phyloP scores from a whole-genome alignment of 345 rosid species.

The Corchorus capsularis region DNA sequence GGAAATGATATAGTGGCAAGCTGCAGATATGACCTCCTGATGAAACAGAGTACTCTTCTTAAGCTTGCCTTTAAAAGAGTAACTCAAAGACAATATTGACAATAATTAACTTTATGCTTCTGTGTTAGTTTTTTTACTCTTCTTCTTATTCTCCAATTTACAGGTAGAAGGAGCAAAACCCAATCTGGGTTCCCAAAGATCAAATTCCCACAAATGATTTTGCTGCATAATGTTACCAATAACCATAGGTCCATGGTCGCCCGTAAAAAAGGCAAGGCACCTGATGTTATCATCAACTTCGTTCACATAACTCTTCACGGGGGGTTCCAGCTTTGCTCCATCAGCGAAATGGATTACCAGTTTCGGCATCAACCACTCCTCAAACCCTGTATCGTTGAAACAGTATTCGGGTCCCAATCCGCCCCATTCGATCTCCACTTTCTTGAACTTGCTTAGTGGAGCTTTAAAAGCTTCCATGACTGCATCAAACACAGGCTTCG shows the following conservation, averaged over 20 bases:
- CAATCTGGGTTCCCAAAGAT: slow-evolving; percentile 34
- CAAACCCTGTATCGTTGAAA: slow-evolving; percentile 34
- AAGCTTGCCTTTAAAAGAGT: no score
- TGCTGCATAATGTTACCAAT: slow-evolving; percentile 70
- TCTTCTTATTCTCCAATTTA: background rate
- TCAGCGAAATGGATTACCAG: slow-evolving; percentile 44
- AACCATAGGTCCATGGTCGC: slow-evolving; percentile 26
- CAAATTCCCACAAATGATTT: slow-evolving; percentile 65
- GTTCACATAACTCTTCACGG: slow-evolving; percentile 49
- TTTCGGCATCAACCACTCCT: slow-evolving; percentile 40
- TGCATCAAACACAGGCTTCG: slow-evolving; percentile 12
- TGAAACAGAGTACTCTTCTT: background rate
- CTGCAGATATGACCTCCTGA: background rate
- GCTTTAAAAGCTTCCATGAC: slow-evolving; percentile 16
- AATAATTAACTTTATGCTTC: background rate
- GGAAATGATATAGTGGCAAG: background rate
- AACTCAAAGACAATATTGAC: background rate
- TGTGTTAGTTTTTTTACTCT: no score
- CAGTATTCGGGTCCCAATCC: slow-evolving; percentile 45
- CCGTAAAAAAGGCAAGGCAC: slow-evolving; percentile 46
- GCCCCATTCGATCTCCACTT: slow-evolving; percentile 10
- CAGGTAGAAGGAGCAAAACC: slow-evolving; percentile 67
- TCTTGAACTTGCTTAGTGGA: slow-evolving; percentile 11
- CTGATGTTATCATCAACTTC: slow-evolving; percentile 33
- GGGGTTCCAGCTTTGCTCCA: slow-evolving; percentile 55